Conservation (phyloP, 2,329 filamentous ascomycete species). For the Kalmusia sp. region DNA sequence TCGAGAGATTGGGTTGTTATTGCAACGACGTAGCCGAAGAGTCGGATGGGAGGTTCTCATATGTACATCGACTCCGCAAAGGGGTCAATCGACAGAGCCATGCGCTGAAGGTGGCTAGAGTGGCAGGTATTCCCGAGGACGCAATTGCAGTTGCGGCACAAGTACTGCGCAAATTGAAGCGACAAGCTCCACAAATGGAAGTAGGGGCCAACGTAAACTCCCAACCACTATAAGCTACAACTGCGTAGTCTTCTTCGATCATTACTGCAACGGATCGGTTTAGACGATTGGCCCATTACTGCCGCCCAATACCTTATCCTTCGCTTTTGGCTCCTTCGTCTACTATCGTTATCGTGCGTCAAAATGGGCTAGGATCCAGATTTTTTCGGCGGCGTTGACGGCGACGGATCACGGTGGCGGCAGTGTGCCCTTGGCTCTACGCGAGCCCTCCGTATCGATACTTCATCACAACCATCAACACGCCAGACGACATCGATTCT, state of each 20-base stretch:
- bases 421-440: no score
- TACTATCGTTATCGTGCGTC: no score
- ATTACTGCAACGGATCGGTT: no score
- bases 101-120: slow-evolving; percentile 88
- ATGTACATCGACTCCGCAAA: slow-evolving; percentile 79
- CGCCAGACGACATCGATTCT: no score
- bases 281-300: no score
- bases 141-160: slow-evolving; percentile 72
- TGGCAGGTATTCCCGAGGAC: slow-evolving; percentile 79
- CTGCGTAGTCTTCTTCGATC: neutral
- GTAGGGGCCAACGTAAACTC: neutral
- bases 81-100: slow-evolving; percentile 89
- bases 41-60: slow-evolving; percentile 70
- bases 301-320: no score
- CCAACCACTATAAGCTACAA: neutral
- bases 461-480: no score
- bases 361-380: no score
- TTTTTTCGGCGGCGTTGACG: no score
- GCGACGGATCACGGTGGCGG: no score
- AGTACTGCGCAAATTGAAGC: slow-evolving; percentile 56
- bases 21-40: slow-evolving; percentile 91
- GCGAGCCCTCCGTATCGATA: no score
- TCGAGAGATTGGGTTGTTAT: slow-evolving; percentile 72
- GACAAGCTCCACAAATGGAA: neutral
- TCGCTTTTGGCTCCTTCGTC: no score